phyloP scores from a whole-genome alignment of 768 basidiomycete species.

The Kwoniella pini region DNA sequence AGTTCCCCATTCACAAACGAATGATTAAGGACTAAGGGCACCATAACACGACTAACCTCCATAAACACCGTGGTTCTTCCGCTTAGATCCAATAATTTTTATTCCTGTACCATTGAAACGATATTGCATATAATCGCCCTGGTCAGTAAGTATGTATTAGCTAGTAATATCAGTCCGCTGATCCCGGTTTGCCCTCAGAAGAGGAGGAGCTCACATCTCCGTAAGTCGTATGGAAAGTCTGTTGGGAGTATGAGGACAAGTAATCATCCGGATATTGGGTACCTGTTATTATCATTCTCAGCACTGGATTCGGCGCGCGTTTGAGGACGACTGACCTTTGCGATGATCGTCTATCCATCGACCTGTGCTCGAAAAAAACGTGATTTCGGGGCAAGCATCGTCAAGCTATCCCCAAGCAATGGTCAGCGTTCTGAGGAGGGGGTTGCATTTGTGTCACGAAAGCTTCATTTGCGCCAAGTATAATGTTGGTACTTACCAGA shows the following conservation, averaged over 20 bases:
- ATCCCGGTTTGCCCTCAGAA: too few species aligned
- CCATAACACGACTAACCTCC: conserved; percentile 4
- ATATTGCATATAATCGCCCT: conserved; percentile 34
- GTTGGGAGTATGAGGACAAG: background rate
- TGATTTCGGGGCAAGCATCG: conserved; percentile 12
- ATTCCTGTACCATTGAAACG: conserved; percentile 36
- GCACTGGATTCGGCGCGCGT: background rate
- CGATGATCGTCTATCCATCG: conserved; percentile 12
- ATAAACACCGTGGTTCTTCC: conserved; percentile 33
- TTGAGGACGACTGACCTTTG: background rate
- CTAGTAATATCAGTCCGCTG: too few species aligned
- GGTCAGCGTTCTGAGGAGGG: too few species aligned
- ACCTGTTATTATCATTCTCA: background rate
- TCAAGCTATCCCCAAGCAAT: background rate
- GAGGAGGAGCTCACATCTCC: conserved; percentile 1
- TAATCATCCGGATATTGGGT: conserved; percentile 6
- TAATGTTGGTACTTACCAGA: too few species aligned
- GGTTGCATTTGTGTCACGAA: too few species aligned
- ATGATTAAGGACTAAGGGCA: background rate
- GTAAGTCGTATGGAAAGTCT: conserved; percentile 8
- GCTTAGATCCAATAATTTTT: conserved; percentile 25
- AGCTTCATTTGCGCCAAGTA: too few species aligned
- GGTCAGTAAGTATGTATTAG: background rate
- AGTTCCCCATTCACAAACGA: too few species aligned
- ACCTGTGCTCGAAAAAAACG: background rate